phyloP scores from a whole-genome alignment of 306 rosid genomes.

The Oemleria cerasiformis region DNA sequence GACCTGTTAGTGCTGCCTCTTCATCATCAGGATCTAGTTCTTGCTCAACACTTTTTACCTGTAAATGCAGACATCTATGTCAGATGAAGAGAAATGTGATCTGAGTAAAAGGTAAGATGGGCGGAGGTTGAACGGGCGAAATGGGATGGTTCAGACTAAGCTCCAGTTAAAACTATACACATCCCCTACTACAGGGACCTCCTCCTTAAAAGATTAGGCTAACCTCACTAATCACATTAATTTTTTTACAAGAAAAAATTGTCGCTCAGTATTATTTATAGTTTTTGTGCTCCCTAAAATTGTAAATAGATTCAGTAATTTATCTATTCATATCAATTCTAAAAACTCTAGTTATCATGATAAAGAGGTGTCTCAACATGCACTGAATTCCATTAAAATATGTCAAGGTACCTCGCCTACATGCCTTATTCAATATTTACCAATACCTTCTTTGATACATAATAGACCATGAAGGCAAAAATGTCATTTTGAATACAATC shows the following conservation, averaged over 20 bases:
- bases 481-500: neutral
- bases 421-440: neutral
- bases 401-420: neutral
- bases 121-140: no score
- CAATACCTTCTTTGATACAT: neutral
- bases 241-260: neutral
- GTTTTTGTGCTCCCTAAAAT: neutral
- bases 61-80: constrained; percentile 24
- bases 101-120: neutral
- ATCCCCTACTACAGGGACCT: neutral
- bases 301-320: neutral
- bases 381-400: neutral
- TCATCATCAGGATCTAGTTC: constrained; percentile 73
- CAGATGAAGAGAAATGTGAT: neutral
- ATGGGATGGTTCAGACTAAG: no score
- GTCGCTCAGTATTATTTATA: neutral
- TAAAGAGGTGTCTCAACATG: neutral
- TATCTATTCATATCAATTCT: neutral
- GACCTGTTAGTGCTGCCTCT: constrained; percentile 49
- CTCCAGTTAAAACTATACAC: no score
- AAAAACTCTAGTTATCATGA: neutral
- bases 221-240: neutral
- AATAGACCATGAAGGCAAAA: neutral
- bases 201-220: neutral
- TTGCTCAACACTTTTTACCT: constrained; percentile 94